Conservation (phyloP, 257 asterid genomes). For the Scutellaria galericulata region DNA sequence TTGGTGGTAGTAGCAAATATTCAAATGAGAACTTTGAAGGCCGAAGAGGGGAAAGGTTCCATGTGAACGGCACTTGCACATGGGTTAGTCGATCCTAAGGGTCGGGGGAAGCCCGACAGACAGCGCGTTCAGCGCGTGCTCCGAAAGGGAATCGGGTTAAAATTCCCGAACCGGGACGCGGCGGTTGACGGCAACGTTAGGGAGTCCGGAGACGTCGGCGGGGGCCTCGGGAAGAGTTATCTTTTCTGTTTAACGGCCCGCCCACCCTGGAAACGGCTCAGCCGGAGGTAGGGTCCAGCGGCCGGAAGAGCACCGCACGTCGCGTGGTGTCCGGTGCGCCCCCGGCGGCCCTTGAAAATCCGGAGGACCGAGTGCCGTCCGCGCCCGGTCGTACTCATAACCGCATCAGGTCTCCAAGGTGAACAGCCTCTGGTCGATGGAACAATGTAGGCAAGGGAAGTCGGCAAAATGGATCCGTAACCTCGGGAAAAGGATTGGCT, state of each 20-base stretch:
- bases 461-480: too few relatives aligned
- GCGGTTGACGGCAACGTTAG: conserved; percentile 21
- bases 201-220: conserved; percentile 43
- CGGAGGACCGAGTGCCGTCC: conserved; percentile 65
- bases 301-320: conserved; percentile 72
- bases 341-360: conserved; percentile 82
- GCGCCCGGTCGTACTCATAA: conserved; percentile 59
- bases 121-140: too few relatives aligned
- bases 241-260: conserved; percentile 55
- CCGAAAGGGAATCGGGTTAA: too few relatives aligned
- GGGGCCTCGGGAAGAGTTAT: conserved; percentile 55
- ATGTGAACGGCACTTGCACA: too few relatives aligned
- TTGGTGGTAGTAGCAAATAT: too few relatives aligned
- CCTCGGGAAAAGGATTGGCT: too few relatives aligned
- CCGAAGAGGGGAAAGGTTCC: too few relatives aligned
- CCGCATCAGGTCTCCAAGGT: conserved; percentile 53
- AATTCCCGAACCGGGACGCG: not conserved
- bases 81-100: too few relatives aligned
- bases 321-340: conserved; percentile 76
- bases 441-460: too few relatives aligned
- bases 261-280: conserved; percentile 55
- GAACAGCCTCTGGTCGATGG: not conserved
- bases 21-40: too few relatives aligned
- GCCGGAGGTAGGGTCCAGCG: conserved; percentile 70
- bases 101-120: too few relatives aligned